These are phyloP conservation scores for Ceratocystis smalleyi DNA, from an alignment of 2,329 filamentous ascomycete genomes.

Conservation along the genomic window DNA sequence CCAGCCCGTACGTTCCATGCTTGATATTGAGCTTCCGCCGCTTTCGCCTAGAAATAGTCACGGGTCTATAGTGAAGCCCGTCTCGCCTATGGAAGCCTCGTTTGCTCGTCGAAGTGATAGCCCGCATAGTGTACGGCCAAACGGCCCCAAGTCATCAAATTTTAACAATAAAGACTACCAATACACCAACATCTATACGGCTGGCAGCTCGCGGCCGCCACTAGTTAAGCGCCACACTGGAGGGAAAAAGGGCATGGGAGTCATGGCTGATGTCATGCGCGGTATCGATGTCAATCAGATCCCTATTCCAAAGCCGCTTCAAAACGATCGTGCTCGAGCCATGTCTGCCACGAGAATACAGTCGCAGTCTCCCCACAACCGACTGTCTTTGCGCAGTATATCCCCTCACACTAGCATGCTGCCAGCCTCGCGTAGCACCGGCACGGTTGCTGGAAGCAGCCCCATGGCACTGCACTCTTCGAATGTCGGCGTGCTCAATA, in stretches of 20 bases:
- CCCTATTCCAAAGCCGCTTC: constrained; percentile 31
- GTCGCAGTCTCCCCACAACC: constrained; percentile 40
- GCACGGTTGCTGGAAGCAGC: constrained; percentile 20
- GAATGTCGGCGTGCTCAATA: constrained; percentile 37
- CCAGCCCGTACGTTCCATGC: constrained; percentile 35
- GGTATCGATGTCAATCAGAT: constrained; percentile 36
- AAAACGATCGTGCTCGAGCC: constrained; percentile 23
- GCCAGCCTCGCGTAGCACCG: constrained; percentile 21
- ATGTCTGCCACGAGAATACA: constrained; percentile 25
- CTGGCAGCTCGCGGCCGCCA: constrained; percentile 30
- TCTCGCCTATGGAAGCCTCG: constrained; percentile 8
- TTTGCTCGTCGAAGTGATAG: constrained; percentile 11
- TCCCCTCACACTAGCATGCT: constrained; percentile 28
- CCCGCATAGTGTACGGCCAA: constrained; percentile 24
- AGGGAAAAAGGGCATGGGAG: constrained; percentile 26
- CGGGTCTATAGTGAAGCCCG: constrained; percentile 11
- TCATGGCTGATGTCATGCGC: constrained; percentile 39
- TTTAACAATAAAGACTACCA: constrained; percentile 39
- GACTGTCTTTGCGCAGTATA: constrained; percentile 27
- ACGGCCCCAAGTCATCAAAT: constrained; percentile 22
- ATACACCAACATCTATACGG: constrained; percentile 43
- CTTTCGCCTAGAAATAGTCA: constrained; percentile 12
- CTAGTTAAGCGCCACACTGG: constrained; percentile 37
- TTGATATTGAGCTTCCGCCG: constrained; percentile 29
- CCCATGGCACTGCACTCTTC: constrained; percentile 21